Evolutionary conservation across 2,329 filamentous ascomycete genomes (phyloP), one percentile per base, ranked within the genome.

Genomic region (Botrytis fragariae): DNA sequence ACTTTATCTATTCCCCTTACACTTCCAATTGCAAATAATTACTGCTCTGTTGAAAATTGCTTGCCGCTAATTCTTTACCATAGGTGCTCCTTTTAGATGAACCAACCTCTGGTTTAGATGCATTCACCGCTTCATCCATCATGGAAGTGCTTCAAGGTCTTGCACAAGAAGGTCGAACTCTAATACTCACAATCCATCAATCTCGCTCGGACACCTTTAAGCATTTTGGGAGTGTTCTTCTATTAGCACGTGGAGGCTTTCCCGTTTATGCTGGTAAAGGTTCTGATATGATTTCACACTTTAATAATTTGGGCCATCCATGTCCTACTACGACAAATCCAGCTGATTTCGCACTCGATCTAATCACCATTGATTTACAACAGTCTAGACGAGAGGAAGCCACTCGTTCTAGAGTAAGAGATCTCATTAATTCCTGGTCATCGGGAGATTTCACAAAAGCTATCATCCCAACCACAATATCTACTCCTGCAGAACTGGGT

Each of bases 171-270:
- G 92, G 92, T 1, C 87, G 92, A 9, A 94, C 92, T 0, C 81
- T 94, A 1, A 88, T 94, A 61, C 84, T 93, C n/a, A 94, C 92
- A 0, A 93, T 94, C 51, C 92, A 94, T 73, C 92, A 94, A 80
- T 90, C 92, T 1, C 88, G 92, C 4, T 93, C 91, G 0, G 91
- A 94, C 75, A 82, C 94, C 0, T 94, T 94, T 78, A 84, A 84
- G 32, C 87, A 90, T 74, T 94, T 94, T 78, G 91, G 91, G 1
- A 92, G 91, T 72, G 85, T 94, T 0, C 82, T 94, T 1, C 86
- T 94, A 1, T 85, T 94, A 1, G 91, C 92, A 0, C 85, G 91
- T 25, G 92, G 92, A 0, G 92, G 92, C 0, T 86, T 86, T 37
- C 87, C 90, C 0, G 89, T 91, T 0, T 94, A 92, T 77, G 87